Evolutionary conservation across 2,329 filamentous ascomycete species (phyloP), one percentile per base, ranked within the genome.

Genomic region (Phaeoacremonium minimum): DNA sequence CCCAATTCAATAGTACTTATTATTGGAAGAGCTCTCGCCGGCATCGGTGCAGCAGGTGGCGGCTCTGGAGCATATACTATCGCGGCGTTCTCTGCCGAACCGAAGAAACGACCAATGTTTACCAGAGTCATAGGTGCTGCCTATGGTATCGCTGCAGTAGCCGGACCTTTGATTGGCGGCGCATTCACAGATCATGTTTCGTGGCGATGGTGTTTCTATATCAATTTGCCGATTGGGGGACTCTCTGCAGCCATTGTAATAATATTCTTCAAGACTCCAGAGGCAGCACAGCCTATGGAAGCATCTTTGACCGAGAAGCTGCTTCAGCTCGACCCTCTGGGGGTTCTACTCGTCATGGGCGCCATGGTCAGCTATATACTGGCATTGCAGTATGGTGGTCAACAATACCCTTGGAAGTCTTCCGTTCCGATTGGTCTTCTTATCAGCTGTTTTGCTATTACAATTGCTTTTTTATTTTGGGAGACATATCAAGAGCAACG

Each of bases 381-480:
- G 5, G 66, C 64, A 1, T 46, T 69, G 12, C 64, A 69, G 46
- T 69, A 58, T 51, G 66, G 64, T 20, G 66, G 66, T 5, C 52
- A 55, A 19, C 56, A 55, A 0, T 51, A 64, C 28, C 14, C 58
- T 1, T 71, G 66, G 65, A 46, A 43, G 20, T 43, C 40, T 5
- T 44, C 48, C 13, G 42, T 47, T 11, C 57, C 66, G 12, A 56
- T 65, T 17, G 61, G 58, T 6, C 51, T 56, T 13, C 48, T 67
- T 4, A 50, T 63, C 22, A 53, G 53, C 1, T 50, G 47, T 6
- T 46, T 39, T 6, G 31, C 45, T 11, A 36, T 52, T 12, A 6
- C 55, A 6, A 20, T 48, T 13, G 28, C 46, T 18, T 64, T 67
- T 40, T 44, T 39, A 4, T 43, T 44, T 13, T 52, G 56, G 35